Evolutionary conservation across 345 rosid genomes (phyloP).

Genomic region (Eucalyptus marginata): DNA sequence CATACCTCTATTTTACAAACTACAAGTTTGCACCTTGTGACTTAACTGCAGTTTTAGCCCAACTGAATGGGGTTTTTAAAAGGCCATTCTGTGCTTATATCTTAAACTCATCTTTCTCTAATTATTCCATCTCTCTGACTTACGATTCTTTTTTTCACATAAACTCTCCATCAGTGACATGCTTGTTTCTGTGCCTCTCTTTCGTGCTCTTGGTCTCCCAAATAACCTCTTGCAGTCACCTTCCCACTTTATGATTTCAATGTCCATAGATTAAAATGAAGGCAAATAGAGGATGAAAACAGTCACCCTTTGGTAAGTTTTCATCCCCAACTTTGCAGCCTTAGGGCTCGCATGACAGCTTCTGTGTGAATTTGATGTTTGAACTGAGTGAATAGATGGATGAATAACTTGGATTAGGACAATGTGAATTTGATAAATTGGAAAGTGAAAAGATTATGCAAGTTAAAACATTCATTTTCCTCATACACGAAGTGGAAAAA

Average conservation of each 20-base stretch:
- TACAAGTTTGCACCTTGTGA: not conserved
- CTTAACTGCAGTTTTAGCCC: not conserved
- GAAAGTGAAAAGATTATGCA: not conserved
- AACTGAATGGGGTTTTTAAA: not conserved
- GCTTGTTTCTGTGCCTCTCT: not conserved
- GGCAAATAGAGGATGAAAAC: not conserved
- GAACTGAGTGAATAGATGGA: not conserved
- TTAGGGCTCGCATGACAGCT: not conserved
- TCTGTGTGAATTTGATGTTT: not conserved
- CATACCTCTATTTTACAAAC: not conserved
- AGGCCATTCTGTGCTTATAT: not conserved
- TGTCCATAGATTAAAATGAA: not conserved
- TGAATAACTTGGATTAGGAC: not conserved
- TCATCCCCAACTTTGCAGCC: not conserved
- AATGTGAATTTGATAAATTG: not conserved
- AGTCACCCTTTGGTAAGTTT: not conserved
- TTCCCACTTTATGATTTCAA: not conserved
- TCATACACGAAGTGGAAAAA: not conserved
- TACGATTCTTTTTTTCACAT: not conserved
- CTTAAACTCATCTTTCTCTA: not conserved
- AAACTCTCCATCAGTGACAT: not conserved
- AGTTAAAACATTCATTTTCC: not conserved
- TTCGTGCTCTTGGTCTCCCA: not conserved
- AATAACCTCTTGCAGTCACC: not conserved
- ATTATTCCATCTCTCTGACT: not conserved